phyloP scores from a whole-genome alignment of 306 rosid species.

The Leucaena leucocephala region DNA sequence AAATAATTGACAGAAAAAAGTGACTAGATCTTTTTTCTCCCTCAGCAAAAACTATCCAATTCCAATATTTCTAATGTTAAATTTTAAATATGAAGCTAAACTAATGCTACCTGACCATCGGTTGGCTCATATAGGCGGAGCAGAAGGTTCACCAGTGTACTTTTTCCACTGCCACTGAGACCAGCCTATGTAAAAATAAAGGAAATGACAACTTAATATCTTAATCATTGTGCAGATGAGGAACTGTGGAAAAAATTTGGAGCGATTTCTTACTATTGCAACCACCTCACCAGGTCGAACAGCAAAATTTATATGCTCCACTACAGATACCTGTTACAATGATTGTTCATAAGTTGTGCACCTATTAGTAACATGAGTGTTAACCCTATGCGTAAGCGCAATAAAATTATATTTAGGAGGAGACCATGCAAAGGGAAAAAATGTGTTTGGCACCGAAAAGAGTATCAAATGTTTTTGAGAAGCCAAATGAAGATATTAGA shows the following conservation, averaged over 20 bases:
- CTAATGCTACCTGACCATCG: slow-evolving; percentile 76
- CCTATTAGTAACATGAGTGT: slow-evolving; percentile 15
- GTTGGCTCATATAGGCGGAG: slow-evolving; percentile 96
- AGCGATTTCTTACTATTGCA: slow-evolving; percentile 77
- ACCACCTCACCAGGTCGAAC: slow-evolving; percentile 85
- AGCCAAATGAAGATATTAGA: slow-evolving; percentile 29
- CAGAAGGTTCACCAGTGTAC: slow-evolving; percentile 92
- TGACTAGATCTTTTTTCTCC: not conserved
- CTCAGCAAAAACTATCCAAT: not conserved
- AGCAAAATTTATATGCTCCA: slow-evolving; percentile 63
- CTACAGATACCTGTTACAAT: slow-evolving; percentile 73
- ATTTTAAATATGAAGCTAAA: slow-evolving; percentile 2
- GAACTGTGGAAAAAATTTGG: slow-evolving; percentile 31
- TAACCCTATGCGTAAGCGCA: slow-evolving; percentile 6
- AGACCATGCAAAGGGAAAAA: not conserved
- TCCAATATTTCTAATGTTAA: not conserved
- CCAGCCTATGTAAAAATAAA: slow-evolving; percentile 66
- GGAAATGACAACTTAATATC: slow-evolving; percentile 36
- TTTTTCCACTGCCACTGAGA: slow-evolving; percentile 97
- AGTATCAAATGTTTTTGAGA: slow-evolving; percentile 18
- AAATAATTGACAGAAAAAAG: not conserved
- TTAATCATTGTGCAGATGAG: slow-evolving; percentile 31
- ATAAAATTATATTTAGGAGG: slow-evolving; percentile 24
- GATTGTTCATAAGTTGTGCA: slow-evolving; percentile 28
- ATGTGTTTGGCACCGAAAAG: not conserved